Percentiles rank a stretch among this genome's conserved stretches.
Conservation (phyloP, 1,139 yeast species). For the Wickerhamomyces sp. region DNA sequence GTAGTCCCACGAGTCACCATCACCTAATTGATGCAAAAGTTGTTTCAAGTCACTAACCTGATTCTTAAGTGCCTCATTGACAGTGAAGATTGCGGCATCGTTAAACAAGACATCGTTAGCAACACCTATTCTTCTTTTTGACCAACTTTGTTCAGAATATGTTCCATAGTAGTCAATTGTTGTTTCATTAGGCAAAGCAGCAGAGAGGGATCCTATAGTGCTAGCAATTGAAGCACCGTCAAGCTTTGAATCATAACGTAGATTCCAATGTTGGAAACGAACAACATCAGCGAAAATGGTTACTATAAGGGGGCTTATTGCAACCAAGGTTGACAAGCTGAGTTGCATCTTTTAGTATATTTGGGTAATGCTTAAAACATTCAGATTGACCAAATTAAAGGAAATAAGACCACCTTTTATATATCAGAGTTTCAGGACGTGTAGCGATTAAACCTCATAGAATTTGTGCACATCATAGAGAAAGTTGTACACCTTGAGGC, state of each 20-base stretch:
- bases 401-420: too few relatives aligned
- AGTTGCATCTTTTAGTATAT: too few relatives aligned
- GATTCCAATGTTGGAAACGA: conserved; percentile 27
- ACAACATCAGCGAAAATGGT: not conserved
- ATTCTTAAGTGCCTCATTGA: conserved; percentile 27
- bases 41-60: conserved; percentile 23
- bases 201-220: conserved; percentile 11
- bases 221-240: conserved; percentile 13
- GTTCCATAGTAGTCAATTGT: conserved; percentile 19
- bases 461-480: too few relatives aligned
- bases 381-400: too few relatives aligned
- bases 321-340: not conserved
- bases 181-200: conserved; percentile 15
- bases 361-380: too few relatives aligned
- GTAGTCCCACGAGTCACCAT: conserved; percentile 30
- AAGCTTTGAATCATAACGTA: conserved; percentile 25
- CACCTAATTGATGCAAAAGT: conserved; percentile 6
- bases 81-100: conserved; percentile 26
- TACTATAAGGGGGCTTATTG: not conserved
- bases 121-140: conserved; percentile 26
- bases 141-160: conserved; percentile 27
- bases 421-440: too few relatives aligned
- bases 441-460: too few relatives aligned
- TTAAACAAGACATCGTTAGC: conserved; percentile 28
- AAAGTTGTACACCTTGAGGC: too few relatives aligned